Base-by-base conservation (phyloP, 164 flowering plant species). In the Tetracentron sinense region DNA sequence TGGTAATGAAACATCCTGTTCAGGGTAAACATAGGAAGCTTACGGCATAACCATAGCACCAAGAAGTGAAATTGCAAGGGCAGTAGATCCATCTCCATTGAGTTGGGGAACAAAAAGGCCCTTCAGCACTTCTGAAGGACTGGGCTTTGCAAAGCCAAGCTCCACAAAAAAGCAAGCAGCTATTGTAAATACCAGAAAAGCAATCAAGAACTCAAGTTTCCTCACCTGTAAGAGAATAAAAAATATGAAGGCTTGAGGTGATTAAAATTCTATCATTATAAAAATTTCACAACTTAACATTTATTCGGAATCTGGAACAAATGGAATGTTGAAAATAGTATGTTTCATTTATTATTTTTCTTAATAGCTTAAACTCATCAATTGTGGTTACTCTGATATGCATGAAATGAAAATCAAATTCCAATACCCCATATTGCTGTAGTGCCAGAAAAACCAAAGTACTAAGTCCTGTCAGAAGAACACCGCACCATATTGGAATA, bases 31-130 rank as follows among this genome's bases (percentile, higher is more conserved):
- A 50, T 35, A 56, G 54, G 65, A 64, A 52, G 75, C 96, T 52
- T 82, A 88, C 97, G 97, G 97, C 96, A 91, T 91, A 65, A 91
- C 93, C 92, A 91, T 89, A 50, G 97, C 97, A 56, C 97, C 97
- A 60, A 91, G 88, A 26, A 91, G 88, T 52, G 97, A 89, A 68
- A 91, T 87, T 29, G 96, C 97, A 53, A 89, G 85, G 30, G 79
- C 86, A 61, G 96, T 85, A 42, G 93, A 91, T 65, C 97, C 96
- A 69, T 67, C 67, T 57, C 90, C 93, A 66, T 83, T 85, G n/a
- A 91, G 85, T 71, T 83, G 86, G 17, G 99, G 99, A 67, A 91
- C 81, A 73, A 94, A 94, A 63, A 91, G 84, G 6, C 99, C 99
- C 50, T 72, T 6, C 48, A 94, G 8, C 60, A 94, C 93, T 77